These are phyloP conservation scores for Prunus dulcis DNA, from an alignment of 306 rosid species.

Conservation along the genomic window DNA sequence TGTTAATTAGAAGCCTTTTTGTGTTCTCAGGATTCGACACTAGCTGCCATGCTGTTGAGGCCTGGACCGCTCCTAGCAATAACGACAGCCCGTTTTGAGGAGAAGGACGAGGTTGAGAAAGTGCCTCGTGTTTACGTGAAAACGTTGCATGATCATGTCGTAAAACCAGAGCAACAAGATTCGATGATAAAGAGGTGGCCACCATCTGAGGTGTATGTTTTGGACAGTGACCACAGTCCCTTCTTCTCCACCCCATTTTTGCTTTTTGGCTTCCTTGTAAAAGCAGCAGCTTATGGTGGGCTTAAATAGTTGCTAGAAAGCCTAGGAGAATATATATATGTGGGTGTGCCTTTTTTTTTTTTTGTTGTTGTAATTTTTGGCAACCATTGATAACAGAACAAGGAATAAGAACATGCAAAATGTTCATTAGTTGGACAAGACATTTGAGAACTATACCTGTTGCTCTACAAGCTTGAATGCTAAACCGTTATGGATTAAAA, in stretches of 20 bases:
- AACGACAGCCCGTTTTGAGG: conserved; percentile 44
- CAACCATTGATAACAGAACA: not conserved
- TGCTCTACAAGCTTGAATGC: too few relatives aligned
- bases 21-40: conserved; percentile 61
- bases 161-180: conserved; percentile 80
- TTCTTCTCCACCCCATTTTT: conserved; percentile 78
- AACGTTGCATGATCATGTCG: conserved; percentile 63
- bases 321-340: not conserved
- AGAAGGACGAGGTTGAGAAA: conserved; percentile 34
- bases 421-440: not conserved
- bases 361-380: not conserved
- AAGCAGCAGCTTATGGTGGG: conserved; percentile 51
- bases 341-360: not conserved
- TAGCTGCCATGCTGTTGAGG: conserved; percentile 83
- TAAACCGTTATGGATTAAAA: too few relatives aligned
- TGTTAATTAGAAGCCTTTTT: conserved; percentile 2
- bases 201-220: conserved; percentile 52
- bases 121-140: conserved; percentile 68
- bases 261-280: conserved; percentile 73
- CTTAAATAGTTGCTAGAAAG: conserved; percentile 8
- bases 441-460: not conserved
- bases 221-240: conserved; percentile 85
- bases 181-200: conserved; percentile 81
- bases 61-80: conserved; percentile 75
- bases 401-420: not conserved